Conservation (phyloP, 352 stramenopile species). For the Globisporangium emineosum region DNA sequence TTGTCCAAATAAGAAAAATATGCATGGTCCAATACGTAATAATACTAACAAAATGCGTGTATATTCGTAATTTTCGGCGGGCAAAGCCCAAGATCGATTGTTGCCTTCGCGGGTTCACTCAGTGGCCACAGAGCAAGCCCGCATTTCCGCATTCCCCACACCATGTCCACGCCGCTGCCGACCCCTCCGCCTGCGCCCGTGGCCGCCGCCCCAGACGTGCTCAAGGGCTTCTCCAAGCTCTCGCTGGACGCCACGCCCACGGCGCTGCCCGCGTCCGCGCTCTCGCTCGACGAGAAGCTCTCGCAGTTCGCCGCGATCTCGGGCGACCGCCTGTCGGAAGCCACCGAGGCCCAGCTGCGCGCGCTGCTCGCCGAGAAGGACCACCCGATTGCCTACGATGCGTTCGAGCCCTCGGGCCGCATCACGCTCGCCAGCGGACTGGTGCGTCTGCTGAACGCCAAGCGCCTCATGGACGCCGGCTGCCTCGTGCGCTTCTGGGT, state of each 20-base stretch:
- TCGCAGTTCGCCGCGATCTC: constrained; percentile 54
- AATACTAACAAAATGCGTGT: background rate
- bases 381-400: constrained; percentile 94
- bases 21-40: background rate
- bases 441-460: constrained; percentile 95
- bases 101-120: background rate
- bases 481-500: constrained; percentile 98
- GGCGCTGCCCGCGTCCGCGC: constrained; percentile 25
- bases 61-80: background rate
- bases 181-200: constrained; percentile 38
- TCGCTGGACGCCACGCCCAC: constrained; percentile 28
- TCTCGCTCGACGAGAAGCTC: constrained; percentile 65
- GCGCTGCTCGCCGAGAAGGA: constrained; percentile 76
- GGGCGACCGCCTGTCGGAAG: constrained; percentile 33
- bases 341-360: constrained; percentile 70
- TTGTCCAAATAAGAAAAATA: background rate
- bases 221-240: constrained; percentile 55
- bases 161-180: constrained; percentile 22
- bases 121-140: constrained; percentile 5
- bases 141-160: background rate
- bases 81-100: background rate
- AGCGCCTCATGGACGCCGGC: constrained; percentile 83
- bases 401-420: constrained; percentile 97
- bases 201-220: constrained; percentile 23
- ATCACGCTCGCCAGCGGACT: constrained; percentile 98